These are phyloP conservation scores for Populus ilicifolia DNA, from an alignment of 345 rosid genomes.

Conservation along the genomic window DNA sequence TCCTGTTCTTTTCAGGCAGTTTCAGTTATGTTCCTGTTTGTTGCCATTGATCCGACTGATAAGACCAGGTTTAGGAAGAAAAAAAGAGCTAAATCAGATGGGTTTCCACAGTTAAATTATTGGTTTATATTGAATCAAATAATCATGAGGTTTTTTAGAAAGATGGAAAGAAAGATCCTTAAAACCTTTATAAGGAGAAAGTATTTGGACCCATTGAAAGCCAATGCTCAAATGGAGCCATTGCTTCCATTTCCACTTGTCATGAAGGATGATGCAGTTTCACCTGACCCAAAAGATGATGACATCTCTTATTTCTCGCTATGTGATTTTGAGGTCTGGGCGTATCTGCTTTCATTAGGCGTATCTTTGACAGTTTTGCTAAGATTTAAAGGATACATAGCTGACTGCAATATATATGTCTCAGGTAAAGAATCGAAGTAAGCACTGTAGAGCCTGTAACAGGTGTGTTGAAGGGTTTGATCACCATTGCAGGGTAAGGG, in stretches of 20 bases:
- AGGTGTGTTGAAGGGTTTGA: conserved; percentile 97
- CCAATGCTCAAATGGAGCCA: conserved; percentile 62
- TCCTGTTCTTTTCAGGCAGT: conserved; percentile 48
- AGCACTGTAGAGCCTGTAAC: conserved; percentile 92
- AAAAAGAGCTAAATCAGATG: conserved; percentile 48
- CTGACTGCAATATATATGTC: conserved; percentile 2
- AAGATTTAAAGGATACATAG: background rate
- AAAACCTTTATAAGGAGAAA: conserved; percentile 69
- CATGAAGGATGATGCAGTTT: conserved; percentile 63
- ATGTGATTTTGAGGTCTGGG: conserved; percentile 76
- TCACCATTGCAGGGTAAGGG: conserved; percentile 89
- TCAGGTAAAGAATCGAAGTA: conserved; percentile 89
- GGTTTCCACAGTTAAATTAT: conserved; percentile 55
- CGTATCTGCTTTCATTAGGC: background rate
- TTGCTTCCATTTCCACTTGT: conserved; percentile 85
- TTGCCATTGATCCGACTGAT: conserved; percentile 87
- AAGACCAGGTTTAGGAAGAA: conserved; percentile 66
- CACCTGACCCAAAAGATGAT: conserved; percentile 67
- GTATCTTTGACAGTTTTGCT: background rate
- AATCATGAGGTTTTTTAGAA: conserved; percentile 64
- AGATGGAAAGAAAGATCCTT: conserved; percentile 82
- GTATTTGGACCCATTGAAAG: conserved; percentile 75
- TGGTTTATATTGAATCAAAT: conserved; percentile 76
- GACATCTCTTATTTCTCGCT: conserved; percentile 80
- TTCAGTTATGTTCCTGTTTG: conserved; percentile 67